These are phyloP conservation scores for Boletellus ananiceps DNA, from an alignment of 768 basidiomycete genomes.

Conservation along the genomic window DNA sequence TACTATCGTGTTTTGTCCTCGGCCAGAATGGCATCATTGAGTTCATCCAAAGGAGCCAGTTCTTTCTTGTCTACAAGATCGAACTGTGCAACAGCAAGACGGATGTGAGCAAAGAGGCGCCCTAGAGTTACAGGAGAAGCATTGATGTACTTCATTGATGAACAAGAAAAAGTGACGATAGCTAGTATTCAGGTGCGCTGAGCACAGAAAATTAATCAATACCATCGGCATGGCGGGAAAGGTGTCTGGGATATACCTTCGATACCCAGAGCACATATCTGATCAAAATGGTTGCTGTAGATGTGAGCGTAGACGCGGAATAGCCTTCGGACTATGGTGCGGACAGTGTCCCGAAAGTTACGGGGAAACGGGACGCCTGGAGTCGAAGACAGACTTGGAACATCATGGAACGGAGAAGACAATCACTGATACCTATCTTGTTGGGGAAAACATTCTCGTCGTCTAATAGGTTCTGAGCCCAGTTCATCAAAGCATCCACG, in stretches of 20 bases:
- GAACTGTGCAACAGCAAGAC: slow-evolving; percentile 47
- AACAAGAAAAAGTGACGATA: slow-evolving; percentile 98
- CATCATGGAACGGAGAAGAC: slow-evolving; percentile 3
- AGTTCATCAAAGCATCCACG: slow-evolving; percentile 98
- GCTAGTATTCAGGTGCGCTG: slow-evolving; percentile 97
- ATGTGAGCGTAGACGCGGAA: slow-evolving; percentile 98
- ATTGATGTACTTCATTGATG: slow-evolving; percentile 74
- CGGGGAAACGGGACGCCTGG: slow-evolving; percentile 86
- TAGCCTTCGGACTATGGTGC: slow-evolving; percentile 85
- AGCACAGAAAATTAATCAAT: not conserved
- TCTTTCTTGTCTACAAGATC: slow-evolving; percentile 96
- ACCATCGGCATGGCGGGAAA: not conserved
- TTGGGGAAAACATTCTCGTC: slow-evolving; percentile 92
- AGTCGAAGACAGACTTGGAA: not conserved
- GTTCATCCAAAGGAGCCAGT: slow-evolving; percentile 87
- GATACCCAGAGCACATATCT: slow-evolving; percentile 95
- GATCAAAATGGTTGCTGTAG: slow-evolving; percentile 99
- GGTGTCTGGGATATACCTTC: slow-evolving; percentile 59
- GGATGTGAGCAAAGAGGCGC: slow-evolving; percentile 8
- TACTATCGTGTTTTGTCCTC: slow-evolving; percentile 43
- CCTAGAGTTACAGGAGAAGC: not conserved
- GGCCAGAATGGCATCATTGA: slow-evolving; percentile 84
- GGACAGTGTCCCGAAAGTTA: slow-evolving; percentile 86
- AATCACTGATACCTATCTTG: slow-evolving; percentile 67
- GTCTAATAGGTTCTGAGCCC: slow-evolving; percentile 90